Percentiles rank a stretch among this genome's conserved stretches.
These are phyloP conservation scores for Tuber microsphaerosporum DNA, from an alignment of 495 filamentous ascomycete species.

Conservation along the genomic window DNA sequence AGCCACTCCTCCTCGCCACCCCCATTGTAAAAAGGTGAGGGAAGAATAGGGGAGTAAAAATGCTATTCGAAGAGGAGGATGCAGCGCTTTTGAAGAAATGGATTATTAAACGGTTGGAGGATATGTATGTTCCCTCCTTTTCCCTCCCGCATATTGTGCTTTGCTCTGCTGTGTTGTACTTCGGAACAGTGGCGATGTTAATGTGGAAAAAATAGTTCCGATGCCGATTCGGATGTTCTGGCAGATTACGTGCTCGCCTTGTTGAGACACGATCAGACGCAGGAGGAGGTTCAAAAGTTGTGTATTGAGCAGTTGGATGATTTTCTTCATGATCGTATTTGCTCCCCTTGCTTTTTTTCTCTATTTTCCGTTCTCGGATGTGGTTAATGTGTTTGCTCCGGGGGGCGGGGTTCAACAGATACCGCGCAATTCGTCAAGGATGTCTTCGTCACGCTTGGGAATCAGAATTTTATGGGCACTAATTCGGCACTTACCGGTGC, in stretches of 20 bases:
- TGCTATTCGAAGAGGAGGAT: slow-evolving; percentile 76
- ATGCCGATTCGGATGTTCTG: slow-evolving; percentile 90
- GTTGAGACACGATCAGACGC: slow-evolving; percentile 67
- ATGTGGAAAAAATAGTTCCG: slow-evolving; percentile 56
- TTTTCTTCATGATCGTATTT: slow-evolving; percentile 74
- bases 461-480: slow-evolving; percentile 56
- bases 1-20: neutral
- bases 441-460: slow-evolving; percentile 65
- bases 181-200: neutral
- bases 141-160: neutral
- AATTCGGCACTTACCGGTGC: slow-evolving; percentile 44
- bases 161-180: neutral
- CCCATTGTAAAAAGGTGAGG: neutral
- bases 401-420: slow-evolving; percentile 47
- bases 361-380: slow-evolving; percentile 1
- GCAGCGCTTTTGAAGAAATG: slow-evolving; percentile 69
- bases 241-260: slow-evolving; percentile 95
- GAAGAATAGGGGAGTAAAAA: slow-evolving; percentile 38
- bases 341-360: neutral
- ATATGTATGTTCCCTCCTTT: slow-evolving; percentile 59
- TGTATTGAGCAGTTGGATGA: slow-evolving; percentile 76
- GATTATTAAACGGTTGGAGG: slow-evolving; percentile 83
- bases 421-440: slow-evolving; percentile 74
- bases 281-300: slow-evolving; percentile 62
- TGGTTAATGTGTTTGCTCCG: neutral